These are phyloP conservation scores for Huntiella decipiens DNA, from an alignment of 2,329 filamentous ascomycete genomes.

Conservation along the genomic window DNA sequence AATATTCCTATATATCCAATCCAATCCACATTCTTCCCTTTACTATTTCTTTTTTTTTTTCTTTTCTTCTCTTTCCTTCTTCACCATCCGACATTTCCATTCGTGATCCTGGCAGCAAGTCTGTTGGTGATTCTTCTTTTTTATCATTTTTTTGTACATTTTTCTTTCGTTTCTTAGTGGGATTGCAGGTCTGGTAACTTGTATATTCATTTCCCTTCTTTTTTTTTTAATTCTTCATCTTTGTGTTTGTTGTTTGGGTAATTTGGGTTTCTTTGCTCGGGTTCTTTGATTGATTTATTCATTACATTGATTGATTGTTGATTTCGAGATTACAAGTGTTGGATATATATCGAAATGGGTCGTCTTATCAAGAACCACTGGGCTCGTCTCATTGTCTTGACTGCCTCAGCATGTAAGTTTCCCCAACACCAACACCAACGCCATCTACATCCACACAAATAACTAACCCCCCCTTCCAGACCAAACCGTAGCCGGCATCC, in stretches of 20 bases:
- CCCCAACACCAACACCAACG: background rate
- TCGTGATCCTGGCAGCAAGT: conserved; percentile 24
- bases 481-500: conserved; percentile 65
- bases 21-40: conserved; percentile 4
- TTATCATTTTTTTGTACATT: conserved; percentile 13
- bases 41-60: conserved; percentile 15
- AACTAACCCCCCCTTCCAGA: conserved; percentile 30
- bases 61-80: conserved; percentile 19
- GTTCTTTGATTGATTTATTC: background rate
- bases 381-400: conserved; percentile 83
- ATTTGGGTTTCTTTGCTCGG: conserved; percentile 1
- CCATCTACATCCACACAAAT: conserved; percentile 4
- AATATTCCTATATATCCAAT: too few species aligned
- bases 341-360: conserved; percentile 45
- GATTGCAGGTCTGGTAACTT: conserved; percentile 11
- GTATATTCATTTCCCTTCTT: conserved; percentile 12
- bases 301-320: too few species aligned
- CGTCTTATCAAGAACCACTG: conserved; percentile 99
- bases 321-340: background rate
- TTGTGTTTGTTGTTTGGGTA: background rate
- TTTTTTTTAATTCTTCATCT: conserved; percentile 9
- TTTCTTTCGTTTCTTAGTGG: conserved; percentile 11
- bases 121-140: conserved; percentile 18
- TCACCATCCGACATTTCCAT: conserved; percentile 12
- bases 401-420: conserved; percentile 54